Base-by-base conservation (phyloP, 768 basidiomycete genomes). In the Hortiboletus campestris region DNA sequence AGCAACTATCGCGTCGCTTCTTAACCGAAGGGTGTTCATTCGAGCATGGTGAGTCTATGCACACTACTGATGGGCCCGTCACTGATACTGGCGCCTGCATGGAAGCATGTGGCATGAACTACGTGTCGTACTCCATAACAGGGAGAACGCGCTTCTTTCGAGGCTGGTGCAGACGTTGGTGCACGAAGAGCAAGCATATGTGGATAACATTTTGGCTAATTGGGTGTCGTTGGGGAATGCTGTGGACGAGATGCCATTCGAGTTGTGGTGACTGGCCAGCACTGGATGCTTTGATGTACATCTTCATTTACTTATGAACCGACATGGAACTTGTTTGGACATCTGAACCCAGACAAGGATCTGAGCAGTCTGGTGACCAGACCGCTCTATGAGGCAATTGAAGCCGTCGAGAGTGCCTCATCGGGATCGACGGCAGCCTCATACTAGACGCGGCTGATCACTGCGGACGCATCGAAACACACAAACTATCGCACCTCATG, bases 41-140 rank as follows among this genome's bases (percentile, higher is more conserved):
- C 85, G 91, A 50, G 88, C 89, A 52, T 91, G 86, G 91, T 94
- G 65, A 65, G 84, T 68, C 6, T 36, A 43, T 49, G 16, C 25
- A 29, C 42, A 11, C 7, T 42, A 40, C 25, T 32, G 7, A 35
- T 25, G 11, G 41, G 53, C 45, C 31, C 36, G 19, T 52, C 40
- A 38, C 43, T 56, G 56, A 63, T 49, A 50, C 42, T 43, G 36
- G 41, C 17, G 47, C 49, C 44, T 38, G n/a, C 32, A 22, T 38
- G 49, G 32, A 62, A 94, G 94, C 61, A 83, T 97, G 82, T 98
- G 94, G 94, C 91, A 96, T 64, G 94, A 98, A 70, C 78, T 96
- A n/a, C 85, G 91, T 22, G 90, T 94, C 17, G 87, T 98, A 36
- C 75, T 96, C 43, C 94, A 97, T 71, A 94, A 95, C 60, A 79